Evolutionary conservation across 441 rosid species (phyloP), one percentile per base, ranked within the genome.

Genomic region (Erodium trifolium): DNA sequence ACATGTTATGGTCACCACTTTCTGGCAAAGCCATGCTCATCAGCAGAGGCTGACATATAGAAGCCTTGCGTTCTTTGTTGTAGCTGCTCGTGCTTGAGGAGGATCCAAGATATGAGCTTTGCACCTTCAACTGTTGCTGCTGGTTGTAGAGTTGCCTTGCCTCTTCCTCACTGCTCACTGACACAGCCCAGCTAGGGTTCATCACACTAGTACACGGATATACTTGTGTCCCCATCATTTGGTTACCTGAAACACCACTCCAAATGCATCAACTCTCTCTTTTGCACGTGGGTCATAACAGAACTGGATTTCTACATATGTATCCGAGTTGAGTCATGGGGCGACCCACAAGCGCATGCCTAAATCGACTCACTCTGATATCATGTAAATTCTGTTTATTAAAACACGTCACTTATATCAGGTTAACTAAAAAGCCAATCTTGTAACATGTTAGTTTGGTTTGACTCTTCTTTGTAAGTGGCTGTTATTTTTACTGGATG

Each of bases 151-250:
- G 19, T 11, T 43, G 49, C 68, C 78, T 37, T 67, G 73, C 76
- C 70, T 79, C 77, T 47, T 73, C 71, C 12, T 68, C 77, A 19
- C 76, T 14, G 41, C 73, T 75, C 59, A 74, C 76, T 72, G 70
- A 76, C 73, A 81, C 77, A 2, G 81, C 68, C 91, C 93, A 87
- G 43, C 74, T 66, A 11, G 82, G 77, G 53, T 79, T 85, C 53
- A 70, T 75, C 29, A 81, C 74, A 11, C 78, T 73, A 49, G 87
- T 69, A 13, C 87, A 70, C 51, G 93, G 93, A 77, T 83, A 79
- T 76, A 72, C 76, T 45, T 84, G 85, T 74, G 90, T 71, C 71
- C 85, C 81, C 59, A 78, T 62, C 70, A 85, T 67, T 35, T 74
- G 88, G 70, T 81, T 63, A 71, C 91, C 95, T 87, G 84, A 72